Evolutionary conservation across 2,329 filamentous ascomycete genomes (phyloP), one percentile per base, ranked within the genome.

Genomic region (Cryphonectria parasitica): DNA sequence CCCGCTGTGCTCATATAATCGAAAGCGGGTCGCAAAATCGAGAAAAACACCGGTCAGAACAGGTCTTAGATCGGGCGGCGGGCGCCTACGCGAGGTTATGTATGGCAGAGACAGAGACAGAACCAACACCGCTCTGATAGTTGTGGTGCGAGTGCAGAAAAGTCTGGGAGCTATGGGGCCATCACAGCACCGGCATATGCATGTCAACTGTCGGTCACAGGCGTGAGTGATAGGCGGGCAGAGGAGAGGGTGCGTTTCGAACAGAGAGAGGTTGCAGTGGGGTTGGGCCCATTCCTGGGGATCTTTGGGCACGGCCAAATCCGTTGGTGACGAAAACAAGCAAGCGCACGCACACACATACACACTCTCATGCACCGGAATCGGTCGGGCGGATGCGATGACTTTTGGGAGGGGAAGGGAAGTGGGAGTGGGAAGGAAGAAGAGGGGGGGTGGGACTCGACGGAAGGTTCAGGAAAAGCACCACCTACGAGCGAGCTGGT

Each of bases 31-130:
- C 78, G 79, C 82, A 82, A 83, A 83, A 82, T 76, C 78, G 79
- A 77, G 78, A 77, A 79, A 79, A 75, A 76, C 71, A 72, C 61
- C 78, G 76, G 74, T 75, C 74, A 75, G 77, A 74, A 75, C 77
- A 74, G 76, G 77, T 77, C 77, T 52, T 64, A 54, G 62, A 34
- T 67, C 67, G 74, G 74, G 74, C 73, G 71, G 76, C 76, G 82
- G 83, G 84, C 82, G 83, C 80, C 79, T 83, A 82, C 78, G 77
- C 79, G 75, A 77, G 78, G 81, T 85, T 86, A 86, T 85, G 84
- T 86, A 85, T 79, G 76, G 76, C 70, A 74, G 73, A 70, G 66
- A 71, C 70, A 74, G 73, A 70, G 66, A 71, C 65, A 66, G 65
- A 64, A 66, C 64, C 52, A 63, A 66, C 28, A 66, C 65, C 34